Conservation (phyloP, 129 eudicot genomes). For the Flaveria bidentis region DNA sequence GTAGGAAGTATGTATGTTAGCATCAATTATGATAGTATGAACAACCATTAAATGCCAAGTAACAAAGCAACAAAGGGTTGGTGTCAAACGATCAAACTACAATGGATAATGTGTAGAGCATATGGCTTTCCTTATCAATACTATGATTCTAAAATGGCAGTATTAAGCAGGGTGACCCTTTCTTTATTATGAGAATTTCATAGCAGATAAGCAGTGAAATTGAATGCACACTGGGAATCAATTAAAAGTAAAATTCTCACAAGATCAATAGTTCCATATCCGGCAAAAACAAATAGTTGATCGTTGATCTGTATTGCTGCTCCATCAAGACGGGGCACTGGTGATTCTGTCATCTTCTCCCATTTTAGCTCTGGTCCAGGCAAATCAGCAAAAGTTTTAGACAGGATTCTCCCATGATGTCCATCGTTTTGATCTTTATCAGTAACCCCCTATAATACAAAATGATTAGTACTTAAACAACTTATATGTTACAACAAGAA, state of each 20-base stretch:
- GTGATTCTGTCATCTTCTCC: constrained; percentile 85
- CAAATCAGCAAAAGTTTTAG: constrained; percentile 91
- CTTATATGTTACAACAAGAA: background rate
- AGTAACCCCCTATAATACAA: constrained; percentile 28
- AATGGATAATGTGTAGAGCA: background rate
- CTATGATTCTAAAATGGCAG: background rate
- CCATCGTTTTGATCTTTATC: constrained; percentile 28
- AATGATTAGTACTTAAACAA: background rate
- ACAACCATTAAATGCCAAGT: background rate
- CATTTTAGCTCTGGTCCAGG: constrained; percentile 77
- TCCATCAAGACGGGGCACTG: constrained; percentile 96
- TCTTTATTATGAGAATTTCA: background rate
- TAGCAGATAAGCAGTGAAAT: background rate
- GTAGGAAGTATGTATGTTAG: background rate
- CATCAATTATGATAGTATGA: no score
- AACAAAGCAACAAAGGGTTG: background rate
- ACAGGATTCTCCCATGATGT: constrained; percentile 40
- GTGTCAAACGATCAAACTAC: background rate
- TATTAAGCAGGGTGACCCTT: background rate
- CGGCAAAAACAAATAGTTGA: constrained; percentile 85
- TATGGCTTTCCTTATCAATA: background rate
- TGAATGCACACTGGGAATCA: background rate
- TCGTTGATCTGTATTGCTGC: constrained; percentile 88
- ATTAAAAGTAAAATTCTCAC: constrained; percentile 42
- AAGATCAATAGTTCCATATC: constrained; percentile 86